Percentiles rank a stretch among this genome's conserved stretches.
These are phyloP conservation scores for Lasiodiplodia citricola DNA, from an alignment of 2,329 filamentous ascomycete genomes.

Conservation along the genomic window DNA sequence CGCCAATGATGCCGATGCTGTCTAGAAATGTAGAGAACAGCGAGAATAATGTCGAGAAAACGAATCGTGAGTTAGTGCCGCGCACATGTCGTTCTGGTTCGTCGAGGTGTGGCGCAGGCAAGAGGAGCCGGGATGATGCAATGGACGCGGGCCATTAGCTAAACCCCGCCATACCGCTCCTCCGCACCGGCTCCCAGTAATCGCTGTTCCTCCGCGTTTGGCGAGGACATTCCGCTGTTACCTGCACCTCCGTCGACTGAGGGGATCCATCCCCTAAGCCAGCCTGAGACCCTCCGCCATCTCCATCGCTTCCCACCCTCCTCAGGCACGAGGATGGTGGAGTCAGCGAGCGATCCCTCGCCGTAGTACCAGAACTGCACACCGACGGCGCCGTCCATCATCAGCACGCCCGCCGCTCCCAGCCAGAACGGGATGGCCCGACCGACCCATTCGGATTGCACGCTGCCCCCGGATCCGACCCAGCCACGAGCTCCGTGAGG, in stretches of 20 bases:
- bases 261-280: slow-evolving; percentile 71
- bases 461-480: slow-evolving; percentile 62
- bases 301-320: slow-evolving; percentile 48
- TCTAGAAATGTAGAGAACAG: background rate
- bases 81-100: background rate
- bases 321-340: slow-evolving; percentile 53
- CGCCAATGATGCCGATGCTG: slow-evolving; percentile 15
- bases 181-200: slow-evolving; percentile 16
- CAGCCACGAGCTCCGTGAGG: slow-evolving; percentile 65
- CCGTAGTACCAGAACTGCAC: slow-evolving; percentile 68
- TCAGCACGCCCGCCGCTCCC: slow-evolving; percentile 67
- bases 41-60: background rate
- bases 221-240: slow-evolving; percentile 3
- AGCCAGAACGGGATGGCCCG: slow-evolving; percentile 68
- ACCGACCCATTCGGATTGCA: slow-evolving; percentile 61
- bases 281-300: slow-evolving; percentile 65
- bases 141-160: background rate
- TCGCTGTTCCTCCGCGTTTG: slow-evolving; percentile 18
- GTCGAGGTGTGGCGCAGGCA: slow-evolving; percentile 1
- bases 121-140: background rate
- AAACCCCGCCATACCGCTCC: slow-evolving; percentile 20
- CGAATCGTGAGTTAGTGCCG: background rate
- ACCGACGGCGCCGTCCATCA: slow-evolving; percentile 66
- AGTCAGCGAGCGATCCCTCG: slow-evolving; percentile 49
- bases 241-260: background rate